Conservation (phyloP, 129 eudicot genomes). For the Chrysanthemum makinoi region DNA sequence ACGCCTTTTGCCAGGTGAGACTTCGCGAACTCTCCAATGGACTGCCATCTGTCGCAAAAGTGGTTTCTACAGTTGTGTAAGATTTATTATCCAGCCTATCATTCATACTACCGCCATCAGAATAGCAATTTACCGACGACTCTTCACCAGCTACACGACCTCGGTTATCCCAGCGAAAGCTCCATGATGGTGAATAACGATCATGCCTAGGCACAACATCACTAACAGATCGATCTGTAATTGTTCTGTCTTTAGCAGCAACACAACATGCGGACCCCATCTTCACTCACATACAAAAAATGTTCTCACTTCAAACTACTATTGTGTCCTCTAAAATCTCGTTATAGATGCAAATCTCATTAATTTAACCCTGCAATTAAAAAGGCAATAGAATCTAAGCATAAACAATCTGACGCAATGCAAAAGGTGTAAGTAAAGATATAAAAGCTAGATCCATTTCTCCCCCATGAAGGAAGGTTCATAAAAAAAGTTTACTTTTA, state of each 20-base stretch:
- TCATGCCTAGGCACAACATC: constrained; percentile 64
- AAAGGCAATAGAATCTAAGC: constrained; percentile 19
- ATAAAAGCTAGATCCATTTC: constrained; percentile 39
- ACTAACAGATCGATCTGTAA: constrained; percentile 61
- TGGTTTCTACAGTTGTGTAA: constrained; percentile 56
- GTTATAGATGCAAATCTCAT: not conserved
- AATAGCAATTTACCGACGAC: constrained; percentile 57
- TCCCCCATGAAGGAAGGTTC: constrained; percentile 31
- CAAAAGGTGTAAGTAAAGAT: constrained; percentile 23
- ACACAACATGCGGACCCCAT: constrained; percentile 99
- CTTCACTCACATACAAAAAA: constrained; percentile 37
- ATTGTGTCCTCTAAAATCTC: constrained; percentile 15
- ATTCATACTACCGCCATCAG: constrained; percentile 44
- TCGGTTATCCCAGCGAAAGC: constrained; percentile 95
- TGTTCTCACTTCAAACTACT: constrained; percentile 25
- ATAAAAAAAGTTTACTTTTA: constrained; percentile 16
- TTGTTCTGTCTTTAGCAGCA: constrained; percentile 85
- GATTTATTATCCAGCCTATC: constrained; percentile 65
- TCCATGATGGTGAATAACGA: constrained; percentile 92
- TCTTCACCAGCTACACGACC: constrained; percentile 96
- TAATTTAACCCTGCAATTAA: constrained; percentile 28
- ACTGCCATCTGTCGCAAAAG: constrained; percentile 88
- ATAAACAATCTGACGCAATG: constrained; percentile 31
- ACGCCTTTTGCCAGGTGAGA: constrained; percentile 68
- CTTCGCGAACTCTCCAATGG: constrained; percentile 80